These are phyloP conservation scores for Lachancea quebecensis DNA, from an alignment of 805 yeast species.

Conservation along the genomic window DNA sequence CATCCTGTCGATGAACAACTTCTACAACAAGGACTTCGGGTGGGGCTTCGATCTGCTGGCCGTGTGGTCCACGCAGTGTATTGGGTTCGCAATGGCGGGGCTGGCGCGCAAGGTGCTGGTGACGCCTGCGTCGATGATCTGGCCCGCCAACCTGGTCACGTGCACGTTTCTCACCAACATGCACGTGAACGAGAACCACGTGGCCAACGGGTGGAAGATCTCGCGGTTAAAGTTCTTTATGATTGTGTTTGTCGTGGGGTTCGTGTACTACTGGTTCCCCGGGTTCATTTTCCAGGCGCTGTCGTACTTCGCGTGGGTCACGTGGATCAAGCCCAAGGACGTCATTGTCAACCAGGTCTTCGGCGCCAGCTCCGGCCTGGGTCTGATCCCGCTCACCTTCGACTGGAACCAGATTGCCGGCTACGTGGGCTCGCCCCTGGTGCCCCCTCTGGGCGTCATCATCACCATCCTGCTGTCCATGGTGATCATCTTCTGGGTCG, in stretches of 20 bases:
- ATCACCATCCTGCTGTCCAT: conserved; percentile 41
- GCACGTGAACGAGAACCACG: conserved; percentile 17
- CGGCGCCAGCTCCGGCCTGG: conserved; percentile 56
- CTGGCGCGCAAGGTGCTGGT: conserved; percentile 51
- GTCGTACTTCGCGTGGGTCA: conserved; percentile 47
- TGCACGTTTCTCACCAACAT: conserved; percentile 15
- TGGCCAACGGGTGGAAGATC: conserved; percentile 29
- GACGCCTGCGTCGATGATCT: conserved; percentile 57
- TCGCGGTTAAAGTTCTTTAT: conserved; percentile 45
- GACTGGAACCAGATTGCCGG: conserved; percentile 52
- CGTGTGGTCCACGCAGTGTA: conserved; percentile 49
- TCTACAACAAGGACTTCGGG: conserved; percentile 40
- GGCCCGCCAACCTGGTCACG: conserved; percentile 66
- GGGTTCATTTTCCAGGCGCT: conserved; percentile 52
- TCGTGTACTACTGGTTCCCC: conserved; percentile 55
- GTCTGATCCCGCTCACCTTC: conserved; percentile 57
- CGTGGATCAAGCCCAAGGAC: conserved; percentile 45
- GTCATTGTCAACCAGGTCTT: conserved; percentile 57
- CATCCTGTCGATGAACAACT: conserved; percentile 43
- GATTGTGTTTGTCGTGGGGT: conserved; percentile 34
- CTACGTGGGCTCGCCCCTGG: conserved; percentile 54
- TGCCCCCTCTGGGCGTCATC: conserved; percentile 49
- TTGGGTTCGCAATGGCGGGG: conserved; percentile 68
- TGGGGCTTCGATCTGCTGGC: conserved; percentile 51
- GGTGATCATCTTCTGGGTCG: conserved; percentile 46